A percentile compares a stretch with the other conserved stretches of the same genome.
Evolutionary conservation across 202 grass and related monocot species (phyloP).

Genomic region (Zoysia matrella): DNA sequence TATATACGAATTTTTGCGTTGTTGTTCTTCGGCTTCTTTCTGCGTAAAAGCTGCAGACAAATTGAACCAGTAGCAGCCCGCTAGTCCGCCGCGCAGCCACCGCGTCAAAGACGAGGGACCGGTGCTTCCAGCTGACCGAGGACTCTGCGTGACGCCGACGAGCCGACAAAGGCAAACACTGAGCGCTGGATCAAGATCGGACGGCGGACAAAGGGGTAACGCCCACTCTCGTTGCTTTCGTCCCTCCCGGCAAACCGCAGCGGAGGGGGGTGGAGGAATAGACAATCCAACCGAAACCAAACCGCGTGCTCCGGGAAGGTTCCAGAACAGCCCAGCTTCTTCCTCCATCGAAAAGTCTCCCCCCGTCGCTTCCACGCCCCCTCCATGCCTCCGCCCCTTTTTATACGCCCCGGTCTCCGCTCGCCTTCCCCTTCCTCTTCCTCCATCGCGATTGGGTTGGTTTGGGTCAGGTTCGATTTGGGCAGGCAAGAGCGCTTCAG

Average conservation of each 20-base stretch:
- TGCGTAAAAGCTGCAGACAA: too few species aligned
- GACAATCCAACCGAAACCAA: background rate
- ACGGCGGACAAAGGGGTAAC: background rate
- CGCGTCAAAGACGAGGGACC: too few species aligned
- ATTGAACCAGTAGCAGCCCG: too few species aligned
- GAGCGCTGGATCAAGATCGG: background rate
- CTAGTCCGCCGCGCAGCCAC: too few species aligned
- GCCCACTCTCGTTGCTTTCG: background rate
- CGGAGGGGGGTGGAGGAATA: background rate
- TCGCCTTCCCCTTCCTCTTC: background rate
- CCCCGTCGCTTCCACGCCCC: conserved; percentile 18
- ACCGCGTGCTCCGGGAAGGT: conserved; percentile 11
- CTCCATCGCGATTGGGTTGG: background rate
- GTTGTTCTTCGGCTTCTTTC: too few species aligned
- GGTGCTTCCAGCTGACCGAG: too few species aligned
- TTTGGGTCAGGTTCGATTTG: background rate
- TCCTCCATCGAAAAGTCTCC: background rate
- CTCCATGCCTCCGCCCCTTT: background rate
- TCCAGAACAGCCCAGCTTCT: conserved; percentile 36
- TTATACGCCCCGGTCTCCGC: background rate
- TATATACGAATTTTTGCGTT: too few species aligned
- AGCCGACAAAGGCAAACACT: background rate
- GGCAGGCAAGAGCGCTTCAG: background rate
- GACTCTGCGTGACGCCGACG: too few species aligned
- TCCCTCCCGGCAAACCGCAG: background rate